Base-by-base conservation (phyloP, 2,329 filamentous ascomycete genomes). In the Xylariaceae sp. region DNA sequence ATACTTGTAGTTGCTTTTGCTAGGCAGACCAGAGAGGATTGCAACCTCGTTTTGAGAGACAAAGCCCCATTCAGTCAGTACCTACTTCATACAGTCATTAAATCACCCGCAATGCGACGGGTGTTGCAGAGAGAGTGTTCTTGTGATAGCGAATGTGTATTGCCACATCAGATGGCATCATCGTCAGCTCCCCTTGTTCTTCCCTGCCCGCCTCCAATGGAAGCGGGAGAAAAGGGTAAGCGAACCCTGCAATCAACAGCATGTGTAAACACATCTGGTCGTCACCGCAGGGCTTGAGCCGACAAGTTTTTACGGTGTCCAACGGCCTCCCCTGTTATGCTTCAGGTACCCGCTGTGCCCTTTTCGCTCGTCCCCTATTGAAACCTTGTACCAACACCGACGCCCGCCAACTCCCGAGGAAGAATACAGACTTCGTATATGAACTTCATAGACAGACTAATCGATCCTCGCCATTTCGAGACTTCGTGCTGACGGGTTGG, bases 381-480 rank as follows among this genome's bases (percentile, higher is more conserved):
- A 50, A 43, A 34, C 11, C 23, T 55, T 29, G 28, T 21, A 31
- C 31, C 14, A 19, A 33, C n/a, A n/a, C n/a, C n/a, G n/a, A n/a
- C n/a, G n/a, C n/a, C n/a, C n/a, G n/a, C n/a, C n/a, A n/a, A n/a
- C n/a, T n/a, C n/a, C n/a, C n/a, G n/a, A 36, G 26, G 23, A 24
- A 46, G 21, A 37, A 33, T 33, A 44, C 11, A 52, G 33, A 56
- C 31, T 37, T 45, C 26, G 17, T 29, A 16, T 33, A 34, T 8
- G n/a, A 37, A 36, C 46, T 33, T 48, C n/a, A 66, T 70, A 36
- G 29, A 17, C 11, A 8, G 12, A 9, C 45, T 52, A 92, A 74
- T 94, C 90, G 67, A 92, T 85, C 76, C 91, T 91, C 17, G 90
- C 90, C 67, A 82, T 86, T 57, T 87, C 86, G 39, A 94, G 79